Conservation (phyloP, 257 asterid species). For the Solanum paucissectum region DNA sequence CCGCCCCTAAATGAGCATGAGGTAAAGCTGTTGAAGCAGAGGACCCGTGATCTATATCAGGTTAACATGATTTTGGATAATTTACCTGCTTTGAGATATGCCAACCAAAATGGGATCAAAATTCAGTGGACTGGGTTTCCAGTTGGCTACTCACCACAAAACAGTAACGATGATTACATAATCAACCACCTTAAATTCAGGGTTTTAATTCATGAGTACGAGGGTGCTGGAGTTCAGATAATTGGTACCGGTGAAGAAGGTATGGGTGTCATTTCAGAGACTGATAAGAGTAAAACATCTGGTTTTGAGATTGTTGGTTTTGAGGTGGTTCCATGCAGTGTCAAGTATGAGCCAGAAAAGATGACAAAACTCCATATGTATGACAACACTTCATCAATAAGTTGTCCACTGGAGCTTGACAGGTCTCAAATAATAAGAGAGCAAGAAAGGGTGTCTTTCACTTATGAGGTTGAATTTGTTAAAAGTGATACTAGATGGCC, state of each 20-base stretch:
- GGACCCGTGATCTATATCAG: constrained; percentile 70
- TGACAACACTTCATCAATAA: constrained; percentile 31
- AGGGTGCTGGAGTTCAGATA: constrained; percentile 65
- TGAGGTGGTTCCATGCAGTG: constrained; percentile 71
- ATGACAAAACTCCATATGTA: constrained; percentile 52
- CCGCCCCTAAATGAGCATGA: constrained; percentile 51
- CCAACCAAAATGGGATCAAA: constrained; percentile 55
- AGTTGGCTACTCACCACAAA: constrained; percentile 58
- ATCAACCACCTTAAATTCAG: constrained; percentile 65
- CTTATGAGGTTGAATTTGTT: constrained; percentile 72
- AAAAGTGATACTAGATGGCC: constrained; percentile 74
- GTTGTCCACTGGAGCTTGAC: constrained; percentile 52
- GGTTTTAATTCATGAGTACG: constrained; percentile 69
- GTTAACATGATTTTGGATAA: constrained; percentile 76
- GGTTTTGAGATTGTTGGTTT: constrained; percentile 79
- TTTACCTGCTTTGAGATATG: constrained; percentile 67
- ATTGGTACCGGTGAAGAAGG: constrained; percentile 76
- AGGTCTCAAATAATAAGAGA: constrained; percentile 62
- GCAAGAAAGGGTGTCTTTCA: constrained; percentile 60
- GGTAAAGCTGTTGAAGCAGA: constrained; percentile 66
- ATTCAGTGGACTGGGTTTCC: constrained; percentile 82
- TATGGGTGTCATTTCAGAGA: constrained; percentile 54
- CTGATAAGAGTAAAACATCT: constrained; percentile 58
- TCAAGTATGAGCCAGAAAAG: constrained; percentile 58
- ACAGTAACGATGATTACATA: constrained; percentile 57